phyloP scores from a whole-genome alignment of 192 early-diverging fungal species.

The Umbelopsis sp. region DNA sequence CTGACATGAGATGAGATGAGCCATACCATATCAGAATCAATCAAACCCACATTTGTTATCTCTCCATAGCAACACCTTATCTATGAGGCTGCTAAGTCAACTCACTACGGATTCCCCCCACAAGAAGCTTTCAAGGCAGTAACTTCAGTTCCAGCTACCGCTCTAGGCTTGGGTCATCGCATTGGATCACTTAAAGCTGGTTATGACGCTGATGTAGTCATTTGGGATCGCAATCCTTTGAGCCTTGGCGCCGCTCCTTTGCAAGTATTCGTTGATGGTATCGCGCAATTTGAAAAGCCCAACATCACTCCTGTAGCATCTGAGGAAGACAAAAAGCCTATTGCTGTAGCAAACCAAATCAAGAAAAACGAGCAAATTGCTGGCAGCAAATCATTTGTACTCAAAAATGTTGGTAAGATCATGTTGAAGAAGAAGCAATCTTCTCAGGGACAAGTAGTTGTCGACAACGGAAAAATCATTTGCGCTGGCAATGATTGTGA shows the following conservation, averaged over 20 bases:
- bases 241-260: slow-evolving; percentile 71
- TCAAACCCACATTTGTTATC: neutral
- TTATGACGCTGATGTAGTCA: slow-evolving; percentile 81
- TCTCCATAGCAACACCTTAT: slow-evolving; percentile 59
- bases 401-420: slow-evolving; percentile 46
- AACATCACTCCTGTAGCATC: slow-evolving; percentile 24
- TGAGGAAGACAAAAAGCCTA: slow-evolving; percentile 26
- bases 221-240: slow-evolving; percentile 77
- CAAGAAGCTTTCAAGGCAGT: slow-evolving; percentile 62
- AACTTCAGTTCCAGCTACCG: slow-evolving; percentile 72
- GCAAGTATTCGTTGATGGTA: slow-evolving; percentile 76
- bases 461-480: slow-evolving; percentile 58
- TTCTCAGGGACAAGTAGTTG: slow-evolving; percentile 49
- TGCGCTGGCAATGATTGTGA: slow-evolving; percentile 46
- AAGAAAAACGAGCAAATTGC: slow-evolving; percentile 33
- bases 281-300: slow-evolving; percentile 54
- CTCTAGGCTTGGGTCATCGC: slow-evolving; percentile 67
- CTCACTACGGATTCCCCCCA: slow-evolving; percentile 70
- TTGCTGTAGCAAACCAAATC: slow-evolving; percentile 14
- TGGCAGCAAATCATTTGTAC: slow-evolving; percentile 43
- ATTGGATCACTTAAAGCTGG: slow-evolving; percentile 65
- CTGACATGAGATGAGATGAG: neutral
- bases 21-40: neutral
- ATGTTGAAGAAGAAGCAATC: slow-evolving; percentile 32
- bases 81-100: slow-evolving; percentile 75